A percentile compares a stretch with the other conserved stretches of the same genome.
These are phyloP conservation scores for Themeda triandra DNA, from an alignment of 176 grass and related monocot genomes.

Conservation along the genomic window DNA sequence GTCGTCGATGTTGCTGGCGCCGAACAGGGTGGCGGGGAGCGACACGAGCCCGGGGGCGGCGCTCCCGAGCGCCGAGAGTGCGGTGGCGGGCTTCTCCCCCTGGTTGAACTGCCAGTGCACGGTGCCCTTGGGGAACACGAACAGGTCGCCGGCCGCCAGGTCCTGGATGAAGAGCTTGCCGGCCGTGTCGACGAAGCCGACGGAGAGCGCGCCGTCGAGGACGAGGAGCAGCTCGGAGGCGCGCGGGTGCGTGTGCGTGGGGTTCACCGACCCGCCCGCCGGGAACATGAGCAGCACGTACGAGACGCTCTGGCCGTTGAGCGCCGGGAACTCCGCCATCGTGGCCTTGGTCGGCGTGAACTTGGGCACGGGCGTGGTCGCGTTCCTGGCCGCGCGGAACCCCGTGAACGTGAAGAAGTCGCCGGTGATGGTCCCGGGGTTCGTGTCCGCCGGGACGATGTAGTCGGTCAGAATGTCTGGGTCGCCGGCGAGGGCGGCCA, in stretches of 20 bases:
- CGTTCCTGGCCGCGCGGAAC: not conserved
- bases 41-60: not conserved
- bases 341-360: constrained; percentile 17
- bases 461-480: constrained; percentile 42
- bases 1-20: constrained; percentile 1
- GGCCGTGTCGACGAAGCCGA: constrained; percentile 52
- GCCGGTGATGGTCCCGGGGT: not conserved
- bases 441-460: not conserved
- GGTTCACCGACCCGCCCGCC: constrained; percentile 20
- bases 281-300: constrained; percentile 29
- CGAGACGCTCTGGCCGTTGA: constrained; percentile 52
- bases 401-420: constrained; percentile 24
- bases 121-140: constrained; percentile 49
- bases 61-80: constrained; percentile 30
- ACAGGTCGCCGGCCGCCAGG: constrained; percentile 31
- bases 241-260: constrained; percentile 62
- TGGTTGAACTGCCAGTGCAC: constrained; percentile 60
- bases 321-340: constrained; percentile 26
- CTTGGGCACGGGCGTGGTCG: not conserved
- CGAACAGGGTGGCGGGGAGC: constrained; percentile 30
- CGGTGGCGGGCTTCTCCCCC: not conserved
- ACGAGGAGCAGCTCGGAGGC: constrained; percentile 52
- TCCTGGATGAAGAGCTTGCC: constrained; percentile 30
- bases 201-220: constrained; percentile 36
- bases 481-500: constrained; percentile 8